Conservation (phyloP, 345 rosid species). For the Dipteronia dyeriana region DNA sequence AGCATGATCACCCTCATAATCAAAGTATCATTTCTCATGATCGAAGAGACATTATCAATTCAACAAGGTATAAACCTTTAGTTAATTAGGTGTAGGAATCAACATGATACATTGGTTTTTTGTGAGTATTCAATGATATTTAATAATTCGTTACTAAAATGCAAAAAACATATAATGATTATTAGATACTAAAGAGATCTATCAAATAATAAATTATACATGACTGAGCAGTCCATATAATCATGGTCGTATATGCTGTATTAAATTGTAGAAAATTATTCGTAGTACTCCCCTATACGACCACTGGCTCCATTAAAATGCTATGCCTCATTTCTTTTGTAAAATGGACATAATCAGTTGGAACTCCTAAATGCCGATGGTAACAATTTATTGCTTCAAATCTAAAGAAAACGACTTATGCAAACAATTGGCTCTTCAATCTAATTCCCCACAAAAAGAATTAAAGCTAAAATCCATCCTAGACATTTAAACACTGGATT, state of each 20-base stretch:
- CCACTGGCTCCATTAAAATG: neutral
- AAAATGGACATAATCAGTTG: neutral
- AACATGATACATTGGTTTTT: neutral
- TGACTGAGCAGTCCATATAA: neutral
- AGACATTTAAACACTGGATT: neutral
- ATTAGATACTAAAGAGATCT: neutral
- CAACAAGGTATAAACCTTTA: neutral
- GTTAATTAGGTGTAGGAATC: neutral
- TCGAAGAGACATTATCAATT: neutral
- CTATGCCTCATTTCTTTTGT: neutral
- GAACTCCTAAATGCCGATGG: neutral
- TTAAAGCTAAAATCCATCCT: neutral
- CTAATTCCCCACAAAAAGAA: neutral
- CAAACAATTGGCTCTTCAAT: neutral
- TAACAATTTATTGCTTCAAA: neutral
- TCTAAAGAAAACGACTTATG: neutral
- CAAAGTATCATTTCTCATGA: neutral
- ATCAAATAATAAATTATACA: neutral
- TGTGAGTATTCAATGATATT: too few relatives aligned
- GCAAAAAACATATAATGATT: neutral
- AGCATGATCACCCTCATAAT: neutral
- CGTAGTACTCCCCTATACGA: too few relatives aligned
- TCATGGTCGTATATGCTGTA: neutral
- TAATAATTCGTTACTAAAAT: neutral
- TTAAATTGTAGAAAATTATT: neutral